Evolutionary conservation across 2,329 filamentous ascomycete species (phyloP), one percentile per base, ranked within the genome.

Genomic region (Exserohilum turcica): DNA sequence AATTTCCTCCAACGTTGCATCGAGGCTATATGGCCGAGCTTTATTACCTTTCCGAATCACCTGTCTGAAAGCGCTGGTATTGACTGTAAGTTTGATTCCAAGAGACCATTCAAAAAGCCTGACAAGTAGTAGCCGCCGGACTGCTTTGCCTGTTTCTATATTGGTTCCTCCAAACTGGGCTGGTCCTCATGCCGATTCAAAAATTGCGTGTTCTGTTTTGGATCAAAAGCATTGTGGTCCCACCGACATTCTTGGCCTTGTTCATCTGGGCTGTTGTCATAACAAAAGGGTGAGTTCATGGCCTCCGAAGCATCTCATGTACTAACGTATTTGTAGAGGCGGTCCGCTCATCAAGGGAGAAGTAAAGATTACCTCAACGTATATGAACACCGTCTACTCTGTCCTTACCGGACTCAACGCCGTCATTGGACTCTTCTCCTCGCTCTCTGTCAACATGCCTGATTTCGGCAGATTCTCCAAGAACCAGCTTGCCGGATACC

Each of bases 91-190:
- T 24, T 12, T 3, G 10, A 10, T 1, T 5, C 18, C 18, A 15
- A 0, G n/a, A 6, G n/a, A 8, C 15, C 13, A 2, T 1, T 3
- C 7, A 33, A 3, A 2, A 5, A 18, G 33, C 13, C 47, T 50
- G 27, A 51, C 4, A 10, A 21, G 27, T 67, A 73, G 72, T 68
- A 38, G 76, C 78, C 12, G 74, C 77, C 16, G 76, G 79, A 21
- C 69, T 83, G 27, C 72, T 82, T 2, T 82, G 77, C 52, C 78
- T 82, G 56, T 77, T 82, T 46, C 65, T 83, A 36, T 83, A 83
- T 64, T 83, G 80, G 75, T 72, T 78, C 27, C 61, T 79, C 16
- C 81, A 81, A 13, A 76, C 78, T 6, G 68, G 69, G 1, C 68
- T 81, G 6, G 70, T 73, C 24, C 54, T 76, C 6, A 78, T 79